Percentiles rank a stretch among this genome's conserved stretches.
phyloP scores from a whole-genome alignment of 345 rosid species.

The Syzygium aqueum region DNA sequence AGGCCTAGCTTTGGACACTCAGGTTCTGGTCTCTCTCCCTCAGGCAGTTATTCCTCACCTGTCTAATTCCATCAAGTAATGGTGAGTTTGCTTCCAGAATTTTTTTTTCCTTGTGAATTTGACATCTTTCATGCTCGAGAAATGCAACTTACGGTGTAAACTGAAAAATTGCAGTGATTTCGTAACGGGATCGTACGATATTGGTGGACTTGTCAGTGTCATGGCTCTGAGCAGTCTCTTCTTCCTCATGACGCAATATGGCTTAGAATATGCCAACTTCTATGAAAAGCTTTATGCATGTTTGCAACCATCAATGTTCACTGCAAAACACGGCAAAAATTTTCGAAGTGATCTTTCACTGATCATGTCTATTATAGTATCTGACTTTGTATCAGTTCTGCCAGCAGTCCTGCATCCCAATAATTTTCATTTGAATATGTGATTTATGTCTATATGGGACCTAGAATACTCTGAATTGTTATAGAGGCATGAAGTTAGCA shows the following conservation, averaged over 20 bases:
- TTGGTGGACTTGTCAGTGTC: slow-evolving; percentile 93
- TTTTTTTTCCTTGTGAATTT: neutral
- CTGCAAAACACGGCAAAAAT: slow-evolving; percentile 83
- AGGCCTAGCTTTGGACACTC: slow-evolving; percentile 10
- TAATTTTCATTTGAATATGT: neutral
- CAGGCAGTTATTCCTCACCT: slow-evolving; percentile 69
- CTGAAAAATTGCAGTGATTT: slow-evolving; percentile 61
- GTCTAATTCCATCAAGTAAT: slow-evolving; percentile 68
- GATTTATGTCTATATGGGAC: neutral
- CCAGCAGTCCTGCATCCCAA: neutral
- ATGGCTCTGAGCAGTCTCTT: slow-evolving; percentile 94
- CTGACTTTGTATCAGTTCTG: neutral
- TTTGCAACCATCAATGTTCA: slow-evolving; percentile 71
- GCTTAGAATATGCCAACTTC: slow-evolving; percentile 86
- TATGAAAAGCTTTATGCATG: slow-evolving; percentile 75
- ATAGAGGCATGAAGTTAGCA: neutral
- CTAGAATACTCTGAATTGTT: neutral
- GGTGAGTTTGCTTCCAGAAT: slow-evolving; percentile 24
- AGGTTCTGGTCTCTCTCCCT: slow-evolving; percentile 80
- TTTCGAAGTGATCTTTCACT: slow-evolving; percentile 53
- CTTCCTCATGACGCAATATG: slow-evolving; percentile 84
- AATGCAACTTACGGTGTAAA: neutral
- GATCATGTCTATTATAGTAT: neutral
- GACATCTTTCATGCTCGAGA: neutral
- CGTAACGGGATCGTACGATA: slow-evolving; percentile 80